Evolutionary conservation across 1,139 yeast species (phyloP).

Genomic region (Debaryomyces robertsiae): DNA sequence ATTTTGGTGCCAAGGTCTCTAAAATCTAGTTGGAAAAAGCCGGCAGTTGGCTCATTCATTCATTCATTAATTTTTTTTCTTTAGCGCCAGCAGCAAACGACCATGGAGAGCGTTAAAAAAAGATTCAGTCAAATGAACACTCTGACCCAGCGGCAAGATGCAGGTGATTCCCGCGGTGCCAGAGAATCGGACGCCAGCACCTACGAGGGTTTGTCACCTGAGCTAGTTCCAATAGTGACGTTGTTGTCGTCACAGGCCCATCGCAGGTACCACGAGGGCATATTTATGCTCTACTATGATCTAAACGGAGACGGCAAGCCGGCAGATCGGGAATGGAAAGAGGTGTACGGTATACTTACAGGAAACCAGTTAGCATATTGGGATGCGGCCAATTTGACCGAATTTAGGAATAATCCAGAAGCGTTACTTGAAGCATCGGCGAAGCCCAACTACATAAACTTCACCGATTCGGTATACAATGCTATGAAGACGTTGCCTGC

Average conservation of each 20-base stretch:
- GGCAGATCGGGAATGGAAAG: conserved; percentile 81
- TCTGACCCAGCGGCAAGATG: conserved; percentile 3
- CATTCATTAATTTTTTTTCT: neutral
- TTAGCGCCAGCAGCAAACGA: too few species aligned
- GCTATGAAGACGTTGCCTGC: conserved; percentile 65
- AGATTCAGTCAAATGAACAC: neutral
- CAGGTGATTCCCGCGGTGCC: neutral
- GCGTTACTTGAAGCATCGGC: conserved; percentile 56
- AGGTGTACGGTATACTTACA: conserved; percentile 86
- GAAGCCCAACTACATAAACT: conserved; percentile 87
- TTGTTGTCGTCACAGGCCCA: conserved; percentile 71
- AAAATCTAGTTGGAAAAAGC: neutral
- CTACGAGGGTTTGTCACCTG: conserved; percentile 53
- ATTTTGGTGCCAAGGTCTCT: neutral
- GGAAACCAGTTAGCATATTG: conserved; percentile 93
- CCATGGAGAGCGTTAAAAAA: conserved; percentile 6
- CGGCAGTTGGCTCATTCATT: conserved; percentile 6
- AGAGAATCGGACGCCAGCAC: neutral
- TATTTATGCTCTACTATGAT: conserved; percentile 71
- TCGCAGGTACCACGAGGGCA: conserved; percentile 74
- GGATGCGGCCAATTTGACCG: conserved; percentile 80
- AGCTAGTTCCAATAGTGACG: conserved; percentile 74
- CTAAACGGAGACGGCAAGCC: conserved; percentile 84
- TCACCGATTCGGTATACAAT: conserved; percentile 87
- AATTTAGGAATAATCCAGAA: conserved; percentile 50